phyloP scores from a whole-genome alignment of 768 basidiomycete genomes.

The Amylocystis lapponica region DNA sequence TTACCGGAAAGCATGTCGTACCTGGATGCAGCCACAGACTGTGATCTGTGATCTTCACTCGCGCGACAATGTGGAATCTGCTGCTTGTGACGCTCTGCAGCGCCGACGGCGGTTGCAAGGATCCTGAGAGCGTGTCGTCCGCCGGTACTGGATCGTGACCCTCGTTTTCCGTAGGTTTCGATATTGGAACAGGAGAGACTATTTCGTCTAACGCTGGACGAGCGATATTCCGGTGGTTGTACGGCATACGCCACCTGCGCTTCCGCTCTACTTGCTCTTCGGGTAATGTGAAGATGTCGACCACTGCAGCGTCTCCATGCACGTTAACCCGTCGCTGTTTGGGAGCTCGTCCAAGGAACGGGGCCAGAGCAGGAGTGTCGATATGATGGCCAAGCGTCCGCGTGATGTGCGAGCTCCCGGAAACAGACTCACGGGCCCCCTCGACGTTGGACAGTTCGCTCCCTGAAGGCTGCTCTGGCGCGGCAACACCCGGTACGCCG shows the following conservation, averaged over 20 bases:
- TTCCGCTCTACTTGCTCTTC: not conserved
- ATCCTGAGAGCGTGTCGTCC: not conserved
- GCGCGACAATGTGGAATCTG: conserved; percentile 43
- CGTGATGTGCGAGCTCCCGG: conserved; percentile 33
- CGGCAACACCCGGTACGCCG: not conserved
- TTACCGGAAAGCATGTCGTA: conserved; percentile 14
- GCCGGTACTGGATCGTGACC: not conserved
- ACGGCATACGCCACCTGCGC: conserved; percentile 31
- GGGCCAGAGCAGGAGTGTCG: conserved; percentile 47
- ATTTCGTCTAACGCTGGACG: conserved; percentile 32
- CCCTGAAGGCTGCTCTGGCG: not conserved
- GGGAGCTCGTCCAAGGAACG: conserved; percentile 40
- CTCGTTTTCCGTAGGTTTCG: not conserved
- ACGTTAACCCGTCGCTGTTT: conserved; percentile 37
- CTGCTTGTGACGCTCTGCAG: conserved; percentile 19
- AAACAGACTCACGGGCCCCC: not conserved
- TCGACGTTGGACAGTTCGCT: not conserved
- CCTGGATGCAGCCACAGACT: conserved; percentile 40
- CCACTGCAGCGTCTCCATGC: conserved; percentile 23
- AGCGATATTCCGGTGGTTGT: conserved; percentile 37
- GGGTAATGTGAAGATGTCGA: conserved; percentile 25
- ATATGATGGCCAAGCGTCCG: conserved; percentile 44
- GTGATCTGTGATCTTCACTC: conserved; percentile 37
- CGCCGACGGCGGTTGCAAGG: not conserved
- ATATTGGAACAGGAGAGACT: conserved; percentile 1